Evolutionary conservation across 768 basidiomycete genomes (phyloP).

Genomic region (Lactarius pseudohatsudake): DNA sequence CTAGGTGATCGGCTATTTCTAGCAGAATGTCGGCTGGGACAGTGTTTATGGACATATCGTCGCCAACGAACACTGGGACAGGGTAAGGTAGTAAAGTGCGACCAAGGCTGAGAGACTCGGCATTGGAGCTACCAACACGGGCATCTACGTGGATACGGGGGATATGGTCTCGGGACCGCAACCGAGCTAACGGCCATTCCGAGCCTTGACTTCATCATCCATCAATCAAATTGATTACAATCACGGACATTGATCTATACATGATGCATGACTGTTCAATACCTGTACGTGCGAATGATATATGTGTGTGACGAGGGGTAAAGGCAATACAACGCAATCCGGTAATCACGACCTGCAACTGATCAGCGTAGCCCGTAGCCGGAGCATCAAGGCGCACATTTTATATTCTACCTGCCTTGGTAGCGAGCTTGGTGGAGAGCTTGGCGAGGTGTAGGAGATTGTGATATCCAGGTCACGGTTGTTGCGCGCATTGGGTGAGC

Average conservation of each 20-base stretch:
- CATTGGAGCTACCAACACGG: neutral
- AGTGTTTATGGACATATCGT: conserved; percentile 14
- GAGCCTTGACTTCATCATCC: neutral
- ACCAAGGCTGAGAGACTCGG: neutral
- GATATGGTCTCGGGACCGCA: neutral
- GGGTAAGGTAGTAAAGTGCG: neutral
- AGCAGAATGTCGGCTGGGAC: conserved; percentile 64
- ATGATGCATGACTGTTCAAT: conserved; percentile 1
- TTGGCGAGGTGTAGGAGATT: conserved; percentile 57
- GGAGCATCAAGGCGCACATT: conserved; percentile 67
- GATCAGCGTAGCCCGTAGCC: conserved; percentile 54
- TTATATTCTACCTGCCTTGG: conserved; percentile 62
- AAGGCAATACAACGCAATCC: neutral
- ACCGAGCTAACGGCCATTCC: neutral
- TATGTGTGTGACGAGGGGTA: neutral
- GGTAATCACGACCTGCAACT: conserved; percentile 68
- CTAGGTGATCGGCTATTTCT: conserved; percentile 58
- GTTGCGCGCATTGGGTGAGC: conserved; percentile 89
- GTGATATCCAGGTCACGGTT: conserved; percentile 93
- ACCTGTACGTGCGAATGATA: neutral
- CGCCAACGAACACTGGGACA: no score
- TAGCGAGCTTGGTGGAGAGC: conserved; percentile 32
- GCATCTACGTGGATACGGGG: no score
- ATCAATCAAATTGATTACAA: neutral
- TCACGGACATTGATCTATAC: neutral